Base-by-base conservation (phyloP, 768 basidiomycete genomes). In the Mycena chlorophos region DNA sequence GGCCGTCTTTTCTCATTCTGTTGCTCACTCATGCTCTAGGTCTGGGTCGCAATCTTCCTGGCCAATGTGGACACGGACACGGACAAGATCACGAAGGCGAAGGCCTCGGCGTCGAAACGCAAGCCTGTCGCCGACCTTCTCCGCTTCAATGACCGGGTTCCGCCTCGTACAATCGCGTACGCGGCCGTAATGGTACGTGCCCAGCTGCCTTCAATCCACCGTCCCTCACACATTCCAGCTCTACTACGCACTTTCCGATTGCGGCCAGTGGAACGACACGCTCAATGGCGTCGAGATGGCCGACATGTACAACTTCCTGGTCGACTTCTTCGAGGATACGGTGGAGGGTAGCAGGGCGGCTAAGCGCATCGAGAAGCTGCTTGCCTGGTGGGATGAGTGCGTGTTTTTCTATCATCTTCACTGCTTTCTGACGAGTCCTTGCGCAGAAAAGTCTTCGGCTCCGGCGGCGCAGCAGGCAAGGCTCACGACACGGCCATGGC, bases 111-210 rank as follows among this genome's bases (percentile, higher is more conserved):
- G 5, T n/a, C 34, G 29, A 38, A 2, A 28, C 52, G 52, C 10
- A 34, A 17, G 48, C 38, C 27, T 17, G 27, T 27, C 22, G 46
- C 26, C 37, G 47, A 52, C 8, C 49, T 49, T 19, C 25, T 57
- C 17, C 10, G 25, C 13, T 52, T 58, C 51, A 38, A 49, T 20
- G 56, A 52, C 10, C 48, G 49, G 48, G 56, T 58, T 4, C 52
- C 56, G 12, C 17, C 13, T 5, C 56, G 56, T 4, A 52, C 52
- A 14, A 34, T 58, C 23, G 56, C 51, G 3, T 58, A 58, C 31
- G 29, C 52, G 3, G 38, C 17, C 2, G 37, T 50, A 1, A 17
- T 49, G 2, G 56, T 58, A 29, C 51, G 51, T 2, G 5, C 25
- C 17, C 12, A 26, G 12, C n/a, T 20, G n/a, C 28, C 0, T 17